Evolutionary conservation across 2,329 filamentous ascomycete species (phyloP).

Genomic region (Colletotrichum costaricense): DNA sequence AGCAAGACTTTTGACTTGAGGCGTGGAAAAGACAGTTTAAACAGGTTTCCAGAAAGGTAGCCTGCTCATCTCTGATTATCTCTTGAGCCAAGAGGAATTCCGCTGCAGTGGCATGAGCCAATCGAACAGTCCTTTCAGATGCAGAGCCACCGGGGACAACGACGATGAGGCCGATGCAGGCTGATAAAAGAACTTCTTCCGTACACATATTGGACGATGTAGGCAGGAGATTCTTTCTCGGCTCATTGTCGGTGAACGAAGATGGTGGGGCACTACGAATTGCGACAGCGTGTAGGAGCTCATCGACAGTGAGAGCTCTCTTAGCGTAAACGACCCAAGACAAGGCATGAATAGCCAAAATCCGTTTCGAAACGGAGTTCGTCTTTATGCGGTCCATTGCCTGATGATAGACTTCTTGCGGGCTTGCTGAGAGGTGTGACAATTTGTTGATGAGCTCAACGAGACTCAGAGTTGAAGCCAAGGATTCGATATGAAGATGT

Average conservation of each 20-base stretch:
- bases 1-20: background rate
- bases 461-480: background rate
- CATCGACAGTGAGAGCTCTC: conserved; percentile 1
- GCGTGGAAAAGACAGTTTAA: background rate
- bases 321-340: conserved; percentile 1
- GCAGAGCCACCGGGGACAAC: background rate
- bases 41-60: background rate
- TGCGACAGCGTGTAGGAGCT: conserved; percentile 12
- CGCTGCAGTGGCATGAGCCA: conserved; percentile 1
- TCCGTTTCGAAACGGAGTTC: background rate
- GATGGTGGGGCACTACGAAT: background rate
- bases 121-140: background rate
- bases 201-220: background rate
- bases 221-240: background rate
- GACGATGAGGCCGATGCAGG: conserved; percentile 12
- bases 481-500: conserved; percentile 11
- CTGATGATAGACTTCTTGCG: background rate
- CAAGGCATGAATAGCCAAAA: conserved; percentile 1
- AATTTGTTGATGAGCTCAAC: background rate
- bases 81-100: background rate
- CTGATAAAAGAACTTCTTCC: conserved; percentile 2
- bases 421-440: background rate
- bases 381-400: background rate
- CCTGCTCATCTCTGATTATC: background rate
- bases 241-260: background rate